Percentiles rank a stretch among this genome's conserved stretches.
Evolutionary conservation across 2,329 filamentous ascomycete genomes (phyloP).

Genomic region (Mycocentrospora acerina): DNA sequence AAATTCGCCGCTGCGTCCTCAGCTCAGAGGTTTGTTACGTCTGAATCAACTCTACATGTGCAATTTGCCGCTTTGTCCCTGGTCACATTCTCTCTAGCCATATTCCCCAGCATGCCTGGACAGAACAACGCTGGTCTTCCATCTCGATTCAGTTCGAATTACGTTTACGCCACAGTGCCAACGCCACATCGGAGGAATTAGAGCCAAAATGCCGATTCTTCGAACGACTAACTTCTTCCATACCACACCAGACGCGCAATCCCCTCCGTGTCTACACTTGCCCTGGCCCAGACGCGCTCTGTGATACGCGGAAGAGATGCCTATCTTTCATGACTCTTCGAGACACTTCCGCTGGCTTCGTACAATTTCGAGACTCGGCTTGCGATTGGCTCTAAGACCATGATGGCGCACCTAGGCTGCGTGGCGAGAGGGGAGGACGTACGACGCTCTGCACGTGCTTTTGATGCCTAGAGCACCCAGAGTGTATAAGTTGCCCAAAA

Average conservation of each 20-base stretch:
- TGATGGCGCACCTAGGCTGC: no score
- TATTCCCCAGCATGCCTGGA: background rate
- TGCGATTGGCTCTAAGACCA: conserved; percentile 21
- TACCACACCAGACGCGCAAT: conserved; percentile 27
- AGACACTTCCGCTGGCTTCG: conserved; percentile 22
- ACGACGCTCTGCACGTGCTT: conserved; percentile 33
- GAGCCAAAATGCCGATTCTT: conserved; percentile 11
- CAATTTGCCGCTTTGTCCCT: no score
- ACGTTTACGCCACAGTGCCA: conserved; percentile 15
- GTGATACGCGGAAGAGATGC: conserved; percentile 19
- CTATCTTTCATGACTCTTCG: conserved; percentile 24
- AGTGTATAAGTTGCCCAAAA: conserved; percentile 28
- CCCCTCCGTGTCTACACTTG: conserved; percentile 20
- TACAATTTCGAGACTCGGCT: background rate
- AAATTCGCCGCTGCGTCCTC: no score
- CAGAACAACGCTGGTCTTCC: background rate
- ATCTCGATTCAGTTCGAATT: conserved; percentile 9
- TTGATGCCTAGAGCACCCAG: conserved; percentile 27
- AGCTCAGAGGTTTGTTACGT: no score
- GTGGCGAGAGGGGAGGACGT: conserved; percentile 29
- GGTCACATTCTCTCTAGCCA: no score
- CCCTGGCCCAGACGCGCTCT: conserved; percentile 12
- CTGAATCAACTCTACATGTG: no score
- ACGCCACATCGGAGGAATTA: conserved; percentile 27
- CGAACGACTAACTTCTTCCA: conserved; percentile 10